Percentiles rank a stretch among this genome's conserved stretches.
Conservation (phyloP, 345 rosid species). For the Cardamine resedifolia region DNA sequence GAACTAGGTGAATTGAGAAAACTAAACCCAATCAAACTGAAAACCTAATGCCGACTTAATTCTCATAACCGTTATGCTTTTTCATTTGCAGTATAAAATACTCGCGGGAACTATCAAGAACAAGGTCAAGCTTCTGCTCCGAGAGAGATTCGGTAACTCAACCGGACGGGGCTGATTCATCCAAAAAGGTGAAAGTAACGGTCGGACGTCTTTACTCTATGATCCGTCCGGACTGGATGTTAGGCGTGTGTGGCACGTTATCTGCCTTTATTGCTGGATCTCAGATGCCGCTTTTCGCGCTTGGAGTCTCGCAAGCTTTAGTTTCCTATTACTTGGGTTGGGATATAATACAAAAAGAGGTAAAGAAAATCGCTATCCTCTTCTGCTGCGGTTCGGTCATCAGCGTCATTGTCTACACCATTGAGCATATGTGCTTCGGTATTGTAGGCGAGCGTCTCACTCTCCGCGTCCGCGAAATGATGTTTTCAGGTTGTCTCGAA, state of each 20-base stretch:
- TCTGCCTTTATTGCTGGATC: constrained; percentile 82
- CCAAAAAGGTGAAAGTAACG: constrained; percentile 49
- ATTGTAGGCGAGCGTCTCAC: constrained; percentile 95
- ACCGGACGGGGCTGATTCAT: constrained; percentile 46
- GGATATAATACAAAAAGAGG: constrained; percentile 65
- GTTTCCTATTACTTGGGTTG: constrained; percentile 80
- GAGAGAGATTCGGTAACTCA: constrained; percentile 70
- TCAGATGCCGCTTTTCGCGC: constrained; percentile 94
- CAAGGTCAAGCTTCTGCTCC: constrained; percentile 72
- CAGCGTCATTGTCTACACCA: constrained; percentile 61
- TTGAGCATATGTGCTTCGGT: constrained; percentile 73
- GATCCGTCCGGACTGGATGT: constrained; percentile 85
- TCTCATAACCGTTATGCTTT: not conserved
- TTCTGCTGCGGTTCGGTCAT: constrained; percentile 67
- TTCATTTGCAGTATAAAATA: constrained; percentile 45
- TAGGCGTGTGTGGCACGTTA: constrained; percentile 68
- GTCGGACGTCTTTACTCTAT: constrained; percentile 67
- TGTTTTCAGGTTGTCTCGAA: constrained; percentile 62
- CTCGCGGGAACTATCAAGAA: constrained; percentile 69
- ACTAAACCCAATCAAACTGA: not conserved
- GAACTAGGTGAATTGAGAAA: not conserved
- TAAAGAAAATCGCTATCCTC: constrained; percentile 68
- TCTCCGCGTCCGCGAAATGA: constrained; percentile 78
- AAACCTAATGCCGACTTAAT: not conserved
- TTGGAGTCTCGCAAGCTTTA: constrained; percentile 90